These are phyloP conservation scores for Stephania japonica DNA, from an alignment of 164 flowering plant genomes.

Conservation along the genomic window DNA sequence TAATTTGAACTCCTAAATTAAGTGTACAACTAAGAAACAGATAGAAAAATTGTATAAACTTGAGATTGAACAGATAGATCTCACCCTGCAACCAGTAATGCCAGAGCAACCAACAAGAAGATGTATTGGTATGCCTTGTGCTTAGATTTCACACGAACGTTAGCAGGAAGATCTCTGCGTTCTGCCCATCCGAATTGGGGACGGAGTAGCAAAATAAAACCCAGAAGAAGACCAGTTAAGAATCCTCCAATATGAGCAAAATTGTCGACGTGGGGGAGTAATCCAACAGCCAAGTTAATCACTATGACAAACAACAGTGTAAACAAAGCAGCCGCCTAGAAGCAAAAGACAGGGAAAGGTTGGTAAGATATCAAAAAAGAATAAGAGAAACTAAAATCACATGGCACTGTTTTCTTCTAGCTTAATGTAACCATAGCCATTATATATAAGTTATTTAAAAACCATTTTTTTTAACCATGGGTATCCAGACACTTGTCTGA, in stretches of 20 bases:
- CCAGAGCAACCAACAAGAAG: slow-evolving; percentile 46
- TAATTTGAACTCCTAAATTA: too few species aligned
- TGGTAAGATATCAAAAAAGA: neutral
- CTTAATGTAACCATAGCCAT: neutral
- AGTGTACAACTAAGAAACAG: too few species aligned
- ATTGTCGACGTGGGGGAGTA: slow-evolving; percentile 77
- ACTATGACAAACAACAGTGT: slow-evolving; percentile 16
- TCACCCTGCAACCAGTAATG: slow-evolving; percentile 22
- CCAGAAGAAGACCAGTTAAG: slow-evolving; percentile 68
- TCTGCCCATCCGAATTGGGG: slow-evolving; percentile 80
- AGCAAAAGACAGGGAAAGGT: too few species aligned
- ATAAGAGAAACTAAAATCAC: neutral
- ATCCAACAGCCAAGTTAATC: slow-evolving; percentile 71
- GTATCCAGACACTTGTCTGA: too few species aligned
- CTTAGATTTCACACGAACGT: slow-evolving; percentile 43
- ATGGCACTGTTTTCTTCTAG: neutral
- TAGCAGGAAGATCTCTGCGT: slow-evolving; percentile 36
- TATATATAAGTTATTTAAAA: neutral
- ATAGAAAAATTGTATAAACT: too few species aligned
- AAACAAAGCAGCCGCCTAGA: neutral
- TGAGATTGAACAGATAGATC: neutral
- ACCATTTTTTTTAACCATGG: too few species aligned
- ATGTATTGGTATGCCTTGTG: slow-evolving; percentile 62
- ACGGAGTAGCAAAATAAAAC: slow-evolving; percentile 63
- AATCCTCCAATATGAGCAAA: slow-evolving; percentile 89